phyloP scores from a whole-genome alignment of 306 rosid species.

The Delonix regia region DNA sequence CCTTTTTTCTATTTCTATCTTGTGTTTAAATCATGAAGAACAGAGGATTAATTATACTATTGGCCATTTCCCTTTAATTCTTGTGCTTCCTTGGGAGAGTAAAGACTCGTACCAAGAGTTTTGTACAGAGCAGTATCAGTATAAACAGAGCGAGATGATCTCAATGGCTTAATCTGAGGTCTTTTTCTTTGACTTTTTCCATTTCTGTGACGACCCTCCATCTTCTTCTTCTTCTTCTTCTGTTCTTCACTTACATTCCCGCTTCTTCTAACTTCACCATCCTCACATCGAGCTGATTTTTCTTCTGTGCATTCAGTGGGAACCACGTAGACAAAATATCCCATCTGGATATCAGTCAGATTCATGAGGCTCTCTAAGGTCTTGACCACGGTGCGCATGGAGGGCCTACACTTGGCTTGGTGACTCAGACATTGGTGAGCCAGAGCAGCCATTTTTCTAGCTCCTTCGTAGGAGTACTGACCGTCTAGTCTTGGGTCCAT shows the following conservation, averaged over 20 bases:
- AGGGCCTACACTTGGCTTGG: conserved; percentile 73
- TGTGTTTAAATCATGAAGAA: conserved; percentile 6
- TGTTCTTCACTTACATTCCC: conserved; percentile 10
- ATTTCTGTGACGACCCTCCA: conserved; percentile 30
- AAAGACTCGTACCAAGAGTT: conserved; percentile 57
- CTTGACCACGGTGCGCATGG: conserved; percentile 76
- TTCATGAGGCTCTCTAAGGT: conserved; percentile 63
- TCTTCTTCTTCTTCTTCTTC: conserved; percentile 27
- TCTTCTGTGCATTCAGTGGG: conserved; percentile 43
- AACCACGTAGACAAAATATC: conserved; percentile 79
- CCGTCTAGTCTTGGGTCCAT: conserved; percentile 86
- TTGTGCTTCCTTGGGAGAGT: conserved; percentile 47
- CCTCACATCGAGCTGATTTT: conserved; percentile 13
- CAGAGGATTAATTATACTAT: neutral
- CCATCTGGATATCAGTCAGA: conserved; percentile 62
- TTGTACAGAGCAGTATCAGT: conserved; percentile 76
- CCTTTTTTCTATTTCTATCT: conserved; percentile 15
- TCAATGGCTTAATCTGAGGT: conserved; percentile 47
- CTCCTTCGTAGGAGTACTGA: conserved; percentile 74
- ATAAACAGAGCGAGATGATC: conserved; percentile 50
- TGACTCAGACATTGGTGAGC: conserved; percentile 76
- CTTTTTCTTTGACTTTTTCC: conserved; percentile 48
- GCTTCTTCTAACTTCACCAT: neutral
- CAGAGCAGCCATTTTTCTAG: conserved; percentile 62
- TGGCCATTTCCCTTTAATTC: neutral